phyloP scores from a whole-genome alignment of 169 alveolate genomes.

The Plasmodium vinckei region DNA sequence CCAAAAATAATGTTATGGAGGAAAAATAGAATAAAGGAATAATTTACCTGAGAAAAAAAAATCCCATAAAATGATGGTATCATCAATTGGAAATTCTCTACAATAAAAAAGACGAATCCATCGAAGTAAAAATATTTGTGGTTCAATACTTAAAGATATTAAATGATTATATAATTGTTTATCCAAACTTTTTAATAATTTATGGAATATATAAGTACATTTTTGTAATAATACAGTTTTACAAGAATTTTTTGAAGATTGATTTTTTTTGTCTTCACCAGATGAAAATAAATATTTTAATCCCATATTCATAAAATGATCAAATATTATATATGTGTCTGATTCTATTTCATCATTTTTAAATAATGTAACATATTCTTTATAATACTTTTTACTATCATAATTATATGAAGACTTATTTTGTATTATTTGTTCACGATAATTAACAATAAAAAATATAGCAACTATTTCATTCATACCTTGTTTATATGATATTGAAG shows the following conservation, averaged over 20 bases:
- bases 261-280: slow-evolving; percentile 71
- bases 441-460: slow-evolving; percentile 81
- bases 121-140: slow-evolving; percentile 84
- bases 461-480: slow-evolving; percentile 86
- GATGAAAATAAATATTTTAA: slow-evolving; percentile 84
- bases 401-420: not conserved
- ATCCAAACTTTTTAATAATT: slow-evolving; percentile 81
- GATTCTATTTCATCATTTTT: slow-evolving; percentile 82
- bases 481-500: slow-evolving; percentile 81
- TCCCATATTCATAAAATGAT: slow-evolving; percentile 84
- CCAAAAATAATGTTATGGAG: too few relatives aligned
- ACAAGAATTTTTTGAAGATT: slow-evolving; percentile 30
- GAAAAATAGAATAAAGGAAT: not conserved
- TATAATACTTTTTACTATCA: slow-evolving; percentile 15
- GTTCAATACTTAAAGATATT: slow-evolving; percentile 81
- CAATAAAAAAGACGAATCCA: slow-evolving; percentile 89
- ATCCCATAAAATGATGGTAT: slow-evolving; percentile 84
- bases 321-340: slow-evolving; percentile 87
- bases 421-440: slow-evolving; percentile 33
- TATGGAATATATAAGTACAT: slow-evolving; percentile 81
- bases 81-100: slow-evolving; percentile 85
- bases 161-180: slow-evolving; percentile 77
- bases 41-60: slow-evolving; percentile 72
- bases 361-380: slow-evolving; percentile 46
- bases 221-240: slow-evolving; percentile 84